Evolutionary conservation across 2,329 filamentous ascomycete genomes (phyloP), one percentile per base, ranked within the genome.

Genomic region (Nigrospora osmanthi): DNA sequence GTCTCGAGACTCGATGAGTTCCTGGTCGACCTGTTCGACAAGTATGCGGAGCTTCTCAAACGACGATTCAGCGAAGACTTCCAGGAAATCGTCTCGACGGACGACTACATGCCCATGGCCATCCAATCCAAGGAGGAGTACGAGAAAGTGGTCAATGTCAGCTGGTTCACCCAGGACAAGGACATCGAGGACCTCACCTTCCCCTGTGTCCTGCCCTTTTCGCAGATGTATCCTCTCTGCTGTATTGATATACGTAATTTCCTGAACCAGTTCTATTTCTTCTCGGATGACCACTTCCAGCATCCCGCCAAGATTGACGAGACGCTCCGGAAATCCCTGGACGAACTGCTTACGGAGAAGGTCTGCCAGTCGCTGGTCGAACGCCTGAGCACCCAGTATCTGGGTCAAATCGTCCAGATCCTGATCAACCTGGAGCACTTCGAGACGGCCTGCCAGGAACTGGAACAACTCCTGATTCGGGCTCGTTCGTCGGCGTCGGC

Each of bases 31-130:
- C 70, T 98, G 6, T 98, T 98, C 62, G 85, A 91, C 52, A 95
- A 91, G 62, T 98, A 98, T 62, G 88, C 90, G 0, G 87, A 94
- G 53, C 72, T 97, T 11, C 76, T 98, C 45, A 96, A 95, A 67
- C 81, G 80, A 49, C 80, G 89, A 38, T 98, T 97, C 59, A 95
- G 89, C 61, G 87, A 94, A 53, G 91, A 97, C 64, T 98, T 98
- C 61, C 85, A 94, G 61, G 91, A 81, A 76, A 83, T 83, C 55
- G 80, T 84, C 14, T 82, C 87, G n/a, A 96, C 89, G 1, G 93
- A 98, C 62, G 93, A 98, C 65, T 98, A 98, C 66, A 98, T 98
- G 91, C 94, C 93, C 3, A 97, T 98, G 93, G 87, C 89, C 2
- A 95, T 97, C 62, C 88, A 89, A 57, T 89, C 85, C 16, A 67